Conservation (phyloP, 164 flowering plant genomes). For the Kingdonia uniflora region DNA sequence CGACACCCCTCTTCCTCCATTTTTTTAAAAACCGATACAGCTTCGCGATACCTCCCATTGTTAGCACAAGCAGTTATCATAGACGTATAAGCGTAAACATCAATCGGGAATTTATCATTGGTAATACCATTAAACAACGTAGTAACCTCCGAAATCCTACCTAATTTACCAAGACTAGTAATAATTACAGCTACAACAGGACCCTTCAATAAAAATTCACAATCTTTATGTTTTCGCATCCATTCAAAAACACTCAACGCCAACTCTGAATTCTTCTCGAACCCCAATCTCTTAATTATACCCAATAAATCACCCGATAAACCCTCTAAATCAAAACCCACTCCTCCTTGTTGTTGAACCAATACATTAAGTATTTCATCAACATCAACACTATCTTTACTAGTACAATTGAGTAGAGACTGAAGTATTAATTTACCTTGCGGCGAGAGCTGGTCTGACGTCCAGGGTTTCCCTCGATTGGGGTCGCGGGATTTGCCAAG, state of each 20-base stretch:
- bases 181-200: slow-evolving; percentile 52
- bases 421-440: slow-evolving; percentile 43
- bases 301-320: slow-evolving; percentile 41
- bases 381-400: slow-evolving; percentile 13
- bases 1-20: slow-evolving; percentile 77
- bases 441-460: slow-evolving; percentile 36
- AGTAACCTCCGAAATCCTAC: slow-evolving; percentile 40
- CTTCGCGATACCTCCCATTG: slow-evolving; percentile 68
- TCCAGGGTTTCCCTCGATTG: slow-evolving; percentile 79
- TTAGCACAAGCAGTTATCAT: slow-evolving; percentile 55
- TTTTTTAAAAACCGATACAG: slow-evolving; percentile 50
- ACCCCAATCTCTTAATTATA: slow-evolving; percentile 57
- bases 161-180: slow-evolving; percentile 49
- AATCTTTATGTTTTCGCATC: slow-evolving; percentile 31
- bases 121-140: slow-evolving; percentile 38
- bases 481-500: slow-evolving; percentile 50
- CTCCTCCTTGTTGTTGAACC: background rate
- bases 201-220: slow-evolving; percentile 23
- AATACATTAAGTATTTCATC: slow-evolving; percentile 20
- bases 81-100: slow-evolving; percentile 80
- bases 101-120: slow-evolving; percentile 49
- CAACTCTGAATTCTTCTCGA: slow-evolving; percentile 42
- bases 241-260: slow-evolving; percentile 60
- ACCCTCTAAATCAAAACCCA: slow-evolving; percentile 12
- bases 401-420: slow-evolving; percentile 34